Base-by-base conservation (phyloP, 345 rosid species). In the Acer saccharum region DNA sequence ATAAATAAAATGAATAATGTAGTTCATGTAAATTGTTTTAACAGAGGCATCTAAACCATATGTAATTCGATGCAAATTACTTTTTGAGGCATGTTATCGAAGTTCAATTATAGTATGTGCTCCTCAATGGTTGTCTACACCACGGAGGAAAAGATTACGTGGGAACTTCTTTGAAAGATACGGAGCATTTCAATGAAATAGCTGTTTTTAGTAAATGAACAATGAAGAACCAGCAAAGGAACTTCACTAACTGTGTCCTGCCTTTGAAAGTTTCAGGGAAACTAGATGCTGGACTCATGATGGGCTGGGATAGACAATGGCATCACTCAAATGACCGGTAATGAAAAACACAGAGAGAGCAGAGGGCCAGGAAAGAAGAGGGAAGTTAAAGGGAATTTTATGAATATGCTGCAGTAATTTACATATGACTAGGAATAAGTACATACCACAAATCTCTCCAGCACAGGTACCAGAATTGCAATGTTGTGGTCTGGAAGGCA, bases 361-460 rank as follows among this genome's bases (percentile, higher is more conserved):
- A 67, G 16, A 13, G 5, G 12, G 58, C 7, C 4, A 10, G n/a
- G 2, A 10, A 1, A 9, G 17, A 17, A 54, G 52, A 12, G 25
- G 35, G 54, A 17, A 46, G 5, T 1, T 41, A 5, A 20, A 20
- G 35, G 32, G 16, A 14, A 21, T 20, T 20, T 39, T 18, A 18
- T 18, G 12, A 18, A 17, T 29, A 64, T 71, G 27, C 46, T 52
- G 64, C 73, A 0, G 46, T 41, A 71, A 48, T 76, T 71, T 77
- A 78, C 62, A 25, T 29, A 7, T 13, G 68, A 61, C 21, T 67
- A 1, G 65, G 20, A 67, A 76, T 64, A 81, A 74, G 67, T 44
- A 80, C 92, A 76, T 93, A 97, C 99, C 98, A 94, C 93, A 83
- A 97, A 97, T 93, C 97, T 97, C 81, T 97, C 98, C 88, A 97